Conservation (phyloP, 2,329 filamentous ascomycete species). For the Calonectria fujianensis region DNA sequence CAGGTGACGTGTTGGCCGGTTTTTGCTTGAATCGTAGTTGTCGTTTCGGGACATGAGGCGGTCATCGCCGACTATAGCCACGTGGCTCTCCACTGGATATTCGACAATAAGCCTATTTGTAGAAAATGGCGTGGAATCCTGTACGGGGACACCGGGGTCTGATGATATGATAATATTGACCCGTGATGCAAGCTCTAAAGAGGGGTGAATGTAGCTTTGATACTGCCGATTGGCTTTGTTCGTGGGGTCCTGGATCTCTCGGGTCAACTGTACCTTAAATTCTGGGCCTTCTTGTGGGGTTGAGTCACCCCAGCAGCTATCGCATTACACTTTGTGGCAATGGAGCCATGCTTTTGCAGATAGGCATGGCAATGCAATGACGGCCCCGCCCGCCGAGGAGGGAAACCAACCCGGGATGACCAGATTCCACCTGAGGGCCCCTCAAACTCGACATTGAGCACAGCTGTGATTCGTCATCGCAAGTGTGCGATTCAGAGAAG, state of each 20-base stretch:
- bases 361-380: background rate
- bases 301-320: constrained; percentile 15
- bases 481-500: background rate
- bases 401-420: background rate
- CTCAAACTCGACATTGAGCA: background rate
- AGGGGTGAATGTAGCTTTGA: constrained; percentile 10
- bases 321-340: constrained; percentile 14
- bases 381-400: background rate
- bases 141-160: background rate
- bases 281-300: constrained; percentile 12
- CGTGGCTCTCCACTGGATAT: background rate
- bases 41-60: background rate
- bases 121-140: background rate
- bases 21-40: background rate
- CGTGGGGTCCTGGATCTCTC: background rate
- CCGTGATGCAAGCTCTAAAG: background rate
- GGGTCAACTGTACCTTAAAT: constrained; percentile 12
- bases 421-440: background rate
- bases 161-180: background rate
- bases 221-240: constrained; percentile 16
- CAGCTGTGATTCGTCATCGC: background rate
- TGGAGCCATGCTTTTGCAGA: constrained; percentile 13
- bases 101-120: background rate
- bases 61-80: background rate
- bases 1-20: background rate